Conservation (phyloP, 306 rosid genomes). For the Rosa chinensis region DNA sequence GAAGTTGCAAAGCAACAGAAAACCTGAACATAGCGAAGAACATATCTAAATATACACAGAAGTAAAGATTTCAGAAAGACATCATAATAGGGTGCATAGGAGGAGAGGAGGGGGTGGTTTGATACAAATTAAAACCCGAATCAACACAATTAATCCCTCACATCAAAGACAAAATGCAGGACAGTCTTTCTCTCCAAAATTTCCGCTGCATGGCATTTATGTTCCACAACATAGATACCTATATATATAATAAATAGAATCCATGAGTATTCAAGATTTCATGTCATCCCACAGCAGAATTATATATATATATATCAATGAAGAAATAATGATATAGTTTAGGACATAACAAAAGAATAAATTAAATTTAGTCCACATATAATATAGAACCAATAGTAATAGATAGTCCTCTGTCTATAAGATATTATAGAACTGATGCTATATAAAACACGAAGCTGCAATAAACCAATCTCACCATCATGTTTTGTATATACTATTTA, state of each 20-base stretch:
- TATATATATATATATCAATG: no score
- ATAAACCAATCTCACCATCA: no score
- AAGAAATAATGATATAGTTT: no score
- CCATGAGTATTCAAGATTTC: slow-evolving; percentile 1
- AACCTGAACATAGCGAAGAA: slow-evolving; percentile 47
- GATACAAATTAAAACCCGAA: no score
- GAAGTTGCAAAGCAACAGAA: slow-evolving; percentile 62
- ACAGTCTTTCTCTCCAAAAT: slow-evolving; percentile 60
- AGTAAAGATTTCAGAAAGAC: background rate
- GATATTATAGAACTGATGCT: no score
- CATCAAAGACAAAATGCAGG: slow-evolving; percentile 61
- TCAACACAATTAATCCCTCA: slow-evolving; percentile 42
- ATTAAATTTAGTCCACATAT: no score
- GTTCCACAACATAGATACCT: slow-evolving; percentile 77
- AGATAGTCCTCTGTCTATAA: no score
- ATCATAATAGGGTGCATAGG: background rate
- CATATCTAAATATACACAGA: background rate
- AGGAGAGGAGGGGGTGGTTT: background rate
- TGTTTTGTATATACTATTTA: no score
- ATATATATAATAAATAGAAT: slow-evolving; percentile 18
- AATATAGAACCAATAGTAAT: no score
- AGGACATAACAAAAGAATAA: no score
- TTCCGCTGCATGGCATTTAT: slow-evolving; percentile 82
- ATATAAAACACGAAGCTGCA: no score
- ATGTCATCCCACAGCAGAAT: background rate